Conservation (phyloP, 805 yeast genomes). For the Dipodascus albidus region DNA sequence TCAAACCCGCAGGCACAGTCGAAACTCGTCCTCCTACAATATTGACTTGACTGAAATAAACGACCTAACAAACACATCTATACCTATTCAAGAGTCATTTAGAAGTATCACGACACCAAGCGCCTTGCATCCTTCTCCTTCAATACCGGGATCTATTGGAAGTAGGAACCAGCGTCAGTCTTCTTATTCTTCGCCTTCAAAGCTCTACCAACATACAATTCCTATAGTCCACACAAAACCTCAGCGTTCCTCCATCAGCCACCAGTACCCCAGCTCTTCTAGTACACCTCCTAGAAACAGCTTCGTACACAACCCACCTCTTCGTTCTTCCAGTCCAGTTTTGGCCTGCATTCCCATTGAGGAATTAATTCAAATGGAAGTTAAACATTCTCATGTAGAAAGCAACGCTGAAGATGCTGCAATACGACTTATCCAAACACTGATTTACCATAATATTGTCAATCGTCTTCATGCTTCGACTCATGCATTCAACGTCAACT, state of each 20-base stretch:
- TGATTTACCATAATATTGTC: constrained; percentile 7
- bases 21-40: not conserved
- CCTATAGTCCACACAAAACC: not conserved
- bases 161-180: not conserved
- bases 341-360: not conserved
- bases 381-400: not conserved
- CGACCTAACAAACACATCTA: too few relatives aligned
- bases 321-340: not conserved
- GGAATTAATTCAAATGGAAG: not conserved
- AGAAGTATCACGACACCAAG: constrained; percentile 1
- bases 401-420: not conserved
- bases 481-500: constrained; percentile 3
- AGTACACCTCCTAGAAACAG: not conserved
- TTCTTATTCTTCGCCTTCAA: not conserved
- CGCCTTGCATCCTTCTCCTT: not conserved
- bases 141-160: not conserved
- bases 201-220: not conserved
- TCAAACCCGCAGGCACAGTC: not conserved
- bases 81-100: not conserved
- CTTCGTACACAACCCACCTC: not conserved
- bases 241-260: not conserved
- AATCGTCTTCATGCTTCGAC: constrained; percentile 12
- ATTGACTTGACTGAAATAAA: not conserved
- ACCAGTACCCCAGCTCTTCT: not conserved
- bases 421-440: not conserved